Percentiles rank a stretch among this genome's conserved stretches.
Evolutionary conservation across 1,284 basidiomycete species (phyloP).

Genomic region (Boletus albobrunnescens): DNA sequence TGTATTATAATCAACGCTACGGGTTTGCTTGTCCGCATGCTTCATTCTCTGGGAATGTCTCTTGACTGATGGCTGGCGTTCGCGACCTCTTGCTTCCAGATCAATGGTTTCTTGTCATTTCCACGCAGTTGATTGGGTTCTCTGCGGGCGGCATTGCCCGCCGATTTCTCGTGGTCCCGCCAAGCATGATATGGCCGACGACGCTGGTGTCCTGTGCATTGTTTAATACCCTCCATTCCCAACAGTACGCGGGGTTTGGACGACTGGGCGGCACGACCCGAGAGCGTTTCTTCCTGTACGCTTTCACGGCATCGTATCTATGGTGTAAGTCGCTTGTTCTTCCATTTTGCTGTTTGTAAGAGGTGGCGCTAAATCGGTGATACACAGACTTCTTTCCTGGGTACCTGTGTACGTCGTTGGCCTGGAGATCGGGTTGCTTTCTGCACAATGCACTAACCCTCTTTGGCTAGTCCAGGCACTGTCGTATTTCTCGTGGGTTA

Average conservation of each 20-base stretch:
- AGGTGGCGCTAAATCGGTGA: constrained; percentile 10
- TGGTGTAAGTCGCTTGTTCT: constrained; percentile 40
- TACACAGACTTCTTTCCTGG: constrained; percentile 46
- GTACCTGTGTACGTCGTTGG: constrained; percentile 35
- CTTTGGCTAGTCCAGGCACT: constrained; percentile 38
- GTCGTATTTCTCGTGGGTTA: constrained; percentile 55
- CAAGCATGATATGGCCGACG: constrained; percentile 50
- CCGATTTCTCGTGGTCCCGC: constrained; percentile 43
- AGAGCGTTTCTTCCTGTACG: constrained; percentile 50
- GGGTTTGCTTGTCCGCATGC: constrained; percentile 33
- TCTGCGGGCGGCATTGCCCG: constrained; percentile 45
- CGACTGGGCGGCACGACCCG: constrained; percentile 42
- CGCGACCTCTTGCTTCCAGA: constrained; percentile 19
- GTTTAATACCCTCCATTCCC: constrained; percentile 56
- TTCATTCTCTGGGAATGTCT: neutral
- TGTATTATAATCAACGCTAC: constrained; percentile 36
- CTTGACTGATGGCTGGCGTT: constrained; percentile 3
- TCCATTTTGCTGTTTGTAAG: neutral
- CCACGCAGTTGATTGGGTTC: constrained; percentile 45
- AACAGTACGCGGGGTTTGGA: constrained; percentile 45
- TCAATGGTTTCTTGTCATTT: constrained; percentile 38
- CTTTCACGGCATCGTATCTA: constrained; percentile 38
- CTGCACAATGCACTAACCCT: neutral
- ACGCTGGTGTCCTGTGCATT: constrained; percentile 51
- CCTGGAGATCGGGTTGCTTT: constrained; percentile 3